Evolutionary conservation across 176 grass and related monocot genomes (phyloP), one percentile per base, ranked within the genome.

Genomic region (Elymus sibiricus): DNA sequence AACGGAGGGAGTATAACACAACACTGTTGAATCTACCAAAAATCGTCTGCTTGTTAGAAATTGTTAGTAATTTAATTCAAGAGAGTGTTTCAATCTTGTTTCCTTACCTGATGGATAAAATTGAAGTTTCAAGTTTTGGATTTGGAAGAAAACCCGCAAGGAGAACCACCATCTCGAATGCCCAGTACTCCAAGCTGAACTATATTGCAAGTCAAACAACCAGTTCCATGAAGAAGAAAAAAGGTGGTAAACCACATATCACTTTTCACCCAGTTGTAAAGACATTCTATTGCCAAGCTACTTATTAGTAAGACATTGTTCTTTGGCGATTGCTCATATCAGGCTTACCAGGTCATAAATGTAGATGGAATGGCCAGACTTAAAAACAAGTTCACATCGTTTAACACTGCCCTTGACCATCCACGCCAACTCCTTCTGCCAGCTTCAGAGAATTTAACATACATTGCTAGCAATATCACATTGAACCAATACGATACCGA

Each of bases 111-210:
- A 98, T 89, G 35, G 93, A 98, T 77, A 95, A 84, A 90, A 98
- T 92, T 35, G 95, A 98, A 82, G 95, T 95, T 85, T 98, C 95
- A 22, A 98, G 80, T 83, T 95, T 93, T 88, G 95, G 95, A 82
- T 95, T 51, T 71, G 93, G 91, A 82, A 98, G 95, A 92, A 98
- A 94, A 53, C 95, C 95, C 22, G 95, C 82, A 72, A 98, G 83
- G 4, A 98, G 91, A 91, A 98, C 91, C 77, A 98, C 95, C 95
- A 98, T 98, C 87, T 98, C 95, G 64, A 98, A 98, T 61, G 93
- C 91, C 95, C 95, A 98, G 82, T 92, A 98, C 79, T 98, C 93
- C 87, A 98, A 92, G 87, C 95, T 98, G 75, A 64, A 29, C 3
- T 74, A 87, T 60, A 9, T 84, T 67, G 46, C 34, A 74, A 79